phyloP scores from a whole-genome alignment of 129 eudicot genomes.

The Silybum marianum region DNA sequence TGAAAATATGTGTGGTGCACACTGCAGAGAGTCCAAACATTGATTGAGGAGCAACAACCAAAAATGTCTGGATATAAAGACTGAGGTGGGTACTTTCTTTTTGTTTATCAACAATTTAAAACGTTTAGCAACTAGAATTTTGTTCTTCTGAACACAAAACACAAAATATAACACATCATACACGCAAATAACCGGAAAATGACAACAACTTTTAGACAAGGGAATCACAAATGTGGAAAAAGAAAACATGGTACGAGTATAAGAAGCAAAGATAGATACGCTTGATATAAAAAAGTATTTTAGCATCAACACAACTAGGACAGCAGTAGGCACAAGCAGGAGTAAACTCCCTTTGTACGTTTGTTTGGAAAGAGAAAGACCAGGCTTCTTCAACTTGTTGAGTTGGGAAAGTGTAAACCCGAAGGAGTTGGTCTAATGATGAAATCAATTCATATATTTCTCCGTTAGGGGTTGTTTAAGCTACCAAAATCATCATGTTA shows the following conservation, averaged over 20 bases:
- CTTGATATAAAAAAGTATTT: not conserved
- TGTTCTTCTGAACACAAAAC: not conserved
- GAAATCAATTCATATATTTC: not conserved
- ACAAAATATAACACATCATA: not conserved
- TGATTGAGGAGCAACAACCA: conserved; percentile 56
- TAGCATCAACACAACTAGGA: not conserved
- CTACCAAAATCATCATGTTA: not conserved
- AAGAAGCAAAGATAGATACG: not conserved
- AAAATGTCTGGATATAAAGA: conserved; percentile 37
- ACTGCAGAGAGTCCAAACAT: conserved; percentile 64
- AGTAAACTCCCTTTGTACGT: not conserved
- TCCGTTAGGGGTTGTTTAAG: not conserved
- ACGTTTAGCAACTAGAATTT: not conserved
- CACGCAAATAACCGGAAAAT: not conserved
- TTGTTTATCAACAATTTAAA: not conserved
- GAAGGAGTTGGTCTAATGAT: not conserved
- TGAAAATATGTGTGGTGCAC: conserved; percentile 3
- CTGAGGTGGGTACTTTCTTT: conserved; percentile 34
- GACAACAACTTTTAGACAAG: not conserved
- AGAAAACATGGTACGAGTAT: not conserved
- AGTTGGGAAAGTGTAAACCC: not conserved
- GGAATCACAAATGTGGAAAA: not conserved
- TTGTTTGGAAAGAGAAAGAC: too few species aligned
- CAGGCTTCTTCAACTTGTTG: too few species aligned
- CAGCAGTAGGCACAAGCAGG: not conserved